phyloP scores from a whole-genome alignment of 768 basidiomycete genomes.

The Coprinellus aureogranulatus region DNA sequence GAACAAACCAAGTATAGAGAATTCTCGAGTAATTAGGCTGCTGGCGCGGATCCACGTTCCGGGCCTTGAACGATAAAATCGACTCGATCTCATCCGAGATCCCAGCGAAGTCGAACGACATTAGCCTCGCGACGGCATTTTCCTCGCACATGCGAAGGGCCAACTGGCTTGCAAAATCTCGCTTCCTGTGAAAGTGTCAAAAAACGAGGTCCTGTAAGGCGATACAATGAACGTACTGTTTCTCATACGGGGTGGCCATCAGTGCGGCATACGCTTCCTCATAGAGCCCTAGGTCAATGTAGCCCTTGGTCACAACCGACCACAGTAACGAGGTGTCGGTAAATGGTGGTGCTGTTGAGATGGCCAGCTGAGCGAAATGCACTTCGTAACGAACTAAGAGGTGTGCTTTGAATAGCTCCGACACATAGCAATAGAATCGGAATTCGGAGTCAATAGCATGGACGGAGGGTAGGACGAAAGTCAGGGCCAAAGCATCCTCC shows the following conservation, averaged over 20 bases:
- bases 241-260: slow-evolving; percentile 69
- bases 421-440: slow-evolving; percentile 75
- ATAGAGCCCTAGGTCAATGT: slow-evolving; percentile 69
- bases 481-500: slow-evolving; percentile 66
- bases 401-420: slow-evolving; percentile 67
- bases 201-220: slow-evolving; percentile 4
- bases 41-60: slow-evolving; percentile 86
- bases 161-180: slow-evolving; percentile 77
- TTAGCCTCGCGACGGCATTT: slow-evolving; percentile 72
- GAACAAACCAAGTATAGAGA: slow-evolving; percentile 90
- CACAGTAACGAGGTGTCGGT: slow-evolving; percentile 69
- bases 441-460: slow-evolving; percentile 60
- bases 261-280: slow-evolving; percentile 86
- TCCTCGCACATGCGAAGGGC: slow-evolving; percentile 93
- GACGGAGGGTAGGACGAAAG: slow-evolving; percentile 56
- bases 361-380: slow-evolving; percentile 73
- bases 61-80: slow-evolving; percentile 85
- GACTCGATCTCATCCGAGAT: slow-evolving; percentile 85
- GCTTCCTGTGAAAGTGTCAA: slow-evolving; percentile 52
- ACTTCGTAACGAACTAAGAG: slow-evolving; percentile 61
- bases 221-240: slow-evolving; percentile 58
- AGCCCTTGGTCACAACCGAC: slow-evolving; percentile 73
- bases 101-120: slow-evolving; percentile 81
- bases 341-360: slow-evolving; percentile 60
- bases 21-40: slow-evolving; percentile 87